phyloP scores from a whole-genome alignment of 352 stramenopile species.

The Pythium rishiriense region DNA sequence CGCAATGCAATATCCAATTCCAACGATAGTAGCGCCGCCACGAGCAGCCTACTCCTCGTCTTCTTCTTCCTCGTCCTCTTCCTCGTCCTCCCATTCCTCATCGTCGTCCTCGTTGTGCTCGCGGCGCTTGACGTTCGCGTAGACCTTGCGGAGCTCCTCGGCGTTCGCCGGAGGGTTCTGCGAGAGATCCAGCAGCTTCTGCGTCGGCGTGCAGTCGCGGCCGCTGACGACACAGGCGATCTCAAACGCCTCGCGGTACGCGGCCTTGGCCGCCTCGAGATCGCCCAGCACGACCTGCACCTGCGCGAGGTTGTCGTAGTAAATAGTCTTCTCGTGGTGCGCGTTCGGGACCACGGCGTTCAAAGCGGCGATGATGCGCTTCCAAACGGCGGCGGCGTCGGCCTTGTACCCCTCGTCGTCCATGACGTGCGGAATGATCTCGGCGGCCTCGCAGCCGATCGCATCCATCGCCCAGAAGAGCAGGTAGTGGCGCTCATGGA shows the following conservation, averaged over 20 bases:
- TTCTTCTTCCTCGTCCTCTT: slow-evolving; percentile 39
- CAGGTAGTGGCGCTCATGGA: slow-evolving; percentile 73
- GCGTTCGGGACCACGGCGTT: slow-evolving; percentile 65
- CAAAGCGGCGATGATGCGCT: slow-evolving; percentile 68
- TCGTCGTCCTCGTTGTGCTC: slow-evolving; percentile 38
- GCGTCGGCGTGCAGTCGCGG: slow-evolving; percentile 56
- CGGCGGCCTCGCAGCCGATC: slow-evolving; percentile 61
- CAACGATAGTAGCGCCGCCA: not conserved
- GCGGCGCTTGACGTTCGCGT: slow-evolving; percentile 37
- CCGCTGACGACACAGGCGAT: slow-evolving; percentile 65
- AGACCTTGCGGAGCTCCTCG: slow-evolving; percentile 60
- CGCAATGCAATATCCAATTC: too few relatives aligned
- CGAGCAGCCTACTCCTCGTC: slow-evolving; percentile 23
- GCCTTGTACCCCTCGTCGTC: slow-evolving; percentile 37
- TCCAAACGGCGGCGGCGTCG: slow-evolving; percentile 52
- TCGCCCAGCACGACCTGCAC: slow-evolving; percentile 67
- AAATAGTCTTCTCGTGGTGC: slow-evolving; percentile 83
- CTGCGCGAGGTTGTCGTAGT: slow-evolving; percentile 85
- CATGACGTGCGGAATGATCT: slow-evolving; percentile 36
- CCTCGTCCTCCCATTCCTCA: slow-evolving; percentile 33
- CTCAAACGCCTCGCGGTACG: slow-evolving; percentile 58
- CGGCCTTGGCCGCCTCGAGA: slow-evolving; percentile 42
- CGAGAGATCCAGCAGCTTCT: slow-evolving; percentile 58
- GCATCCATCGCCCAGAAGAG: slow-evolving; percentile 76
- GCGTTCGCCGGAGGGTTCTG: slow-evolving; percentile 62